Evolutionary conservation across 345 rosid species (phyloP), one percentile per base, ranked within the genome.

Genomic region (Syzygium grande): DNA sequence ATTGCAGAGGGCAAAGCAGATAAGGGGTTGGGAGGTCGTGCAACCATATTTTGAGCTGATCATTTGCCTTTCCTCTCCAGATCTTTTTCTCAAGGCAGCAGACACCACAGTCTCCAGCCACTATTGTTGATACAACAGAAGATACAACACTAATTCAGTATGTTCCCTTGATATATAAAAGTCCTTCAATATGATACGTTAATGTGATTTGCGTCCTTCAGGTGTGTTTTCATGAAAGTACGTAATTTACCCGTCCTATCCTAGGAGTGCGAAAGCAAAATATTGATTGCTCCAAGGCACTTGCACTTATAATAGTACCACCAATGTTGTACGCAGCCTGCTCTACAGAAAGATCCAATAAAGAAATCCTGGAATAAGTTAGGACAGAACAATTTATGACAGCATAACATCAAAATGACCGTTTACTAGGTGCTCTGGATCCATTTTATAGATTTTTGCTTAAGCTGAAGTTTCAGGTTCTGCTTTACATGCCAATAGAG

Each of bases 321-420:
- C 96, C 97, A 13, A 97, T 93, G 92, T 96, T 97, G 90, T 97
- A 97, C 25, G 97, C 95, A 91, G 96, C 96, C 99, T 96, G 97
- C 94, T 93, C 95, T 92, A 95, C 63, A 92, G 88, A 89, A 77
- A 91, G 80, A 90, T 88, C 43, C 89, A 88, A 86, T 63, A 89
- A 93, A 90, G 89, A 88, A 85, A 89, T 89, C 78, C 55, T 52
- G n/a, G 25, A 38, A 38, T 73, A 38, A 73, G 83, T 73, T 38
- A 73, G 83, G 21, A 34, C 79, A 68, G 46, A 73, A 73, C 27
- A 38, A 73, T 19, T 73, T 73, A 38, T 73, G 27, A 73, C 49
- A 73, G 83, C 49, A 73, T 73, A 73, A 34, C 46, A 38, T 73
- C 25, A 38, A 65, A 65, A 65, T 15, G 41, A 38, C 80, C 12